These are phyloP conservation scores for Aspergillus fructus DNA, from an alignment of 2,329 filamentous ascomycete genomes.

Conservation along the genomic window DNA sequence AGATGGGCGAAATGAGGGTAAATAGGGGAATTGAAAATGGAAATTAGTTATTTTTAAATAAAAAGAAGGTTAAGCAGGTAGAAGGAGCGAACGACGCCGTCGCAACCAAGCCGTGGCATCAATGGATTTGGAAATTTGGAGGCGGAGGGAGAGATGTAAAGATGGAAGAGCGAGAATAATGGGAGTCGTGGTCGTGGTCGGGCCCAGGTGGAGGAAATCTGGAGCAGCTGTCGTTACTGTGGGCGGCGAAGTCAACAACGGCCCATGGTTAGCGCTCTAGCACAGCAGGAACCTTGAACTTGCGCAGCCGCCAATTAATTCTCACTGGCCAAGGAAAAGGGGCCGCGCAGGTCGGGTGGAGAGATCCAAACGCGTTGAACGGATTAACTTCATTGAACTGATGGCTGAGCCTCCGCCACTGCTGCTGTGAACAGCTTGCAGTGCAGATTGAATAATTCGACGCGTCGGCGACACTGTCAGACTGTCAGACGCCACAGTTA, in stretches of 20 bases:
- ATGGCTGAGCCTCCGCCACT: slow-evolving; percentile 22
- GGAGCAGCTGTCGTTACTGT: slow-evolving; percentile 4
- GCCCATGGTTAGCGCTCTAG: slow-evolving; percentile 15
- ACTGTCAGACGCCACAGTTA: too few species aligned
- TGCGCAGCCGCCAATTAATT: neutral
- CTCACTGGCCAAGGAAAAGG: neutral
- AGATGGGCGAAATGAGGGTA: slow-evolving; percentile 6
- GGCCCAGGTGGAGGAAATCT: slow-evolving; percentile 1
- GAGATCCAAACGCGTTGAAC: neutral
- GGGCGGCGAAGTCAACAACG: slow-evolving; percentile 8
- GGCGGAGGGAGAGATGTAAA: neutral
- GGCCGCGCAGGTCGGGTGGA: neutral
- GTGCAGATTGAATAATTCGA: neutral
- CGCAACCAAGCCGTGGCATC: slow-evolving; percentile 18
- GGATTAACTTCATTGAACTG: neutral
- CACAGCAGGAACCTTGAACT: neutral
- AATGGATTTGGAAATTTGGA: neutral
- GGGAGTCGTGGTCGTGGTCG: neutral
- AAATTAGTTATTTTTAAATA: slow-evolving; percentile 12
- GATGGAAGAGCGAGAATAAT: neutral
- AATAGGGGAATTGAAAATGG: slow-evolving; percentile 4
- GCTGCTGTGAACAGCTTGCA: neutral
- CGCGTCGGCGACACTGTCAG: too few species aligned
- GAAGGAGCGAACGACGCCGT: slow-evolving; percentile 23
- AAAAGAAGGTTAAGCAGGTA: slow-evolving; percentile 28